Base-by-base conservation (phyloP, 495 filamentous ascomycete genomes). In the Annulohypoxylon stygium region DNA sequence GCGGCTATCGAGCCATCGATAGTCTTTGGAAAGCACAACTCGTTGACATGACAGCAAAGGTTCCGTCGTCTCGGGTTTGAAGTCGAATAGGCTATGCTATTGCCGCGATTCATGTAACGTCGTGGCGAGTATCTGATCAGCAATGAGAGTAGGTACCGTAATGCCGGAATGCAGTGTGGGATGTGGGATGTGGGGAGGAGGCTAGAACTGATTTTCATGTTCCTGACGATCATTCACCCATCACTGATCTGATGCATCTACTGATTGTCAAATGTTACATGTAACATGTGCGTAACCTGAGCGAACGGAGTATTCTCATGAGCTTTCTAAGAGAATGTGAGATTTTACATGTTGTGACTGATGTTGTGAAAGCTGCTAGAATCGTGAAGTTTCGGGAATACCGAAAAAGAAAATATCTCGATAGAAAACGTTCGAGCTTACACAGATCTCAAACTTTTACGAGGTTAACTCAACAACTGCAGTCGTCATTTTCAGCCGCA, bases 141-240 rank as follows among this genome's bases (percentile, higher is more conserved):
- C 61, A 11, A 30, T 23, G 47, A 33, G 39, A 67, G 64, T 53
- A 68, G 65, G 64, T 53, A 68, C 64, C 64, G 58, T n/a, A 58
- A 57, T 51, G 59, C 59, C 47, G 65, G 60, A 41, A 64, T 61
- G 61, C 39, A 43, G 12, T 43, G 39, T 59, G 60, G 58, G 20
- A 64, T 16, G 62, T 75, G 34, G 11, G 23, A 26, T n/a, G 55
- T 57, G 33, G 34, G 25, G 50, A 33, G 25, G 48, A 61, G 61
- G 50, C 57, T 37, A 63, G 72, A 62, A 69, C 65, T 66, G 45
- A 67, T 61, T 69, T 66, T 72, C 53, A 10, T 30, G 73, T 75
- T 3, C 73, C 73, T 75, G 73, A 65, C 69, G 73, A 75, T 75
- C 73, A 51, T 69, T 64, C 18, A 65, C 65, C 47, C 18, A 65